Base-by-base conservation (phyloP, 371 early-diverging fungal species). In the Blastocladiella emersonii region DNA sequence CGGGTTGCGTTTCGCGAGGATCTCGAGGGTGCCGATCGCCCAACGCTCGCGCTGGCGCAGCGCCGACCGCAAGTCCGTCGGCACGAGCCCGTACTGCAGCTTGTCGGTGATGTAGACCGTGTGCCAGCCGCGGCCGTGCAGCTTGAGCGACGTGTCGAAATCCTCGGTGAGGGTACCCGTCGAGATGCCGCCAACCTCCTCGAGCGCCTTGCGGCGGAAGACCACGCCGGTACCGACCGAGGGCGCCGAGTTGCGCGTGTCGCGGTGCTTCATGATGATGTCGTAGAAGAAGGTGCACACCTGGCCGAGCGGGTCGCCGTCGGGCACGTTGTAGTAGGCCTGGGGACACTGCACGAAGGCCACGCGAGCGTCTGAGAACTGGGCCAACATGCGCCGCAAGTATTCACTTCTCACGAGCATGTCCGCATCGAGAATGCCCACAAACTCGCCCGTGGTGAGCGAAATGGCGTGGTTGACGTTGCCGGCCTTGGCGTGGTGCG, bases 401-500 rank as follows among this genome's bases (percentile, higher is more conserved):
- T 25, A 63, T 10, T 63, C 55, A 27, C 56, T 56, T 0, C 39
- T 1, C 5, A 53, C 35, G 25, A 68, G 25, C 68, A 68, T 68
- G 62, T 68, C 68, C 0, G 65, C 67, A 57, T 68, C 68, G 32
- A 68, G 63, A 21, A 66, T 55, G 1, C 57, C 53, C 7, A 68
- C 65, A 34, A 62, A 66, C 34, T 65, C 65, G 27, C 68, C 66
- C 6, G 36, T 59, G 21, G 68, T 65, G 34, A 59, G 34, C 10
- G 41, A 27, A 23, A 68, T 19, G 23, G 65, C 65, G 44, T 68
- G 66, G 68, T 68, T 68, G 62, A 68, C 63, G 53, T 68, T 68
- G 27, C 68, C 68, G 34, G 68, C 68, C 34, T 68, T 68, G 56
- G 62, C 66, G 63, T 68, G 68, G 56, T 61, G 62, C n/a, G 63